phyloP scores from a whole-genome alignment of 768 basidiomycete species.

The Lepiota venenata region DNA sequence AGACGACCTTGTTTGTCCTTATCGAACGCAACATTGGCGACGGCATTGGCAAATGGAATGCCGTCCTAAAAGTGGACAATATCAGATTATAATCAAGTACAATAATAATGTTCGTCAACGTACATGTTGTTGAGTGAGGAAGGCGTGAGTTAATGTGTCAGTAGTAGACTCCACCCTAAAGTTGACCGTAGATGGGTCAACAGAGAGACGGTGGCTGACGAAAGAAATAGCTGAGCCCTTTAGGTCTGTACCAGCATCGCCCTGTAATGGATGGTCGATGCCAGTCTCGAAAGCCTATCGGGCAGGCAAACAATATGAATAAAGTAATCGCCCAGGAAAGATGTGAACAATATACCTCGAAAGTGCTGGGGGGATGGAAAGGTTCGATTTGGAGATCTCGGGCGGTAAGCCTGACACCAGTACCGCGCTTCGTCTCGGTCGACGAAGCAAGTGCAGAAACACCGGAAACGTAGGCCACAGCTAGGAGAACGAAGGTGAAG shows the following conservation, averaged over 20 bases:
- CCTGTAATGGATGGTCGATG: constrained; percentile 14
- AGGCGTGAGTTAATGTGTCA: constrained; percentile 11
- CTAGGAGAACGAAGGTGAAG: no score
- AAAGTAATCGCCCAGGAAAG: background rate
- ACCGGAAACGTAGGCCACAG: no score
- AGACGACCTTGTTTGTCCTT: constrained; percentile 35
- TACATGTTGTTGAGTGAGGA: constrained; percentile 25
- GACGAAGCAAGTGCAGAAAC: no score
- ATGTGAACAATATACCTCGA: constrained; percentile 14
- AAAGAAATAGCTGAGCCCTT: constrained; percentile 27
- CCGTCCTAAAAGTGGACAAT: constrained; percentile 20
- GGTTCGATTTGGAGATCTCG: constrained; percentile 16
- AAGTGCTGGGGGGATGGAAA: constrained; percentile 17
- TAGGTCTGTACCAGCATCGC: constrained; percentile 18
- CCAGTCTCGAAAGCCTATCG: background rate
- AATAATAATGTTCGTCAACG: background rate
- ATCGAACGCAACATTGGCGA: constrained; percentile 43
- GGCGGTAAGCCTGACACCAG: constrained; percentile 12
- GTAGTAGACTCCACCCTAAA: constrained; percentile 20
- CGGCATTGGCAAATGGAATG: constrained; percentile 33
- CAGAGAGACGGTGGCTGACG: constrained; percentile 19
- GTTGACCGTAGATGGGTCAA: constrained; percentile 17
- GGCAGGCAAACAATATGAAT: background rate
- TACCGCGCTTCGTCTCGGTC: constrained; percentile 7
- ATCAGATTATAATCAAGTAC: background rate